A percentile compares a stretch with the other conserved stretches of the same genome.
Evolutionary conservation across 768 basidiomycete genomes (phyloP).

Genomic region (Lentinus tigrinus): DNA sequence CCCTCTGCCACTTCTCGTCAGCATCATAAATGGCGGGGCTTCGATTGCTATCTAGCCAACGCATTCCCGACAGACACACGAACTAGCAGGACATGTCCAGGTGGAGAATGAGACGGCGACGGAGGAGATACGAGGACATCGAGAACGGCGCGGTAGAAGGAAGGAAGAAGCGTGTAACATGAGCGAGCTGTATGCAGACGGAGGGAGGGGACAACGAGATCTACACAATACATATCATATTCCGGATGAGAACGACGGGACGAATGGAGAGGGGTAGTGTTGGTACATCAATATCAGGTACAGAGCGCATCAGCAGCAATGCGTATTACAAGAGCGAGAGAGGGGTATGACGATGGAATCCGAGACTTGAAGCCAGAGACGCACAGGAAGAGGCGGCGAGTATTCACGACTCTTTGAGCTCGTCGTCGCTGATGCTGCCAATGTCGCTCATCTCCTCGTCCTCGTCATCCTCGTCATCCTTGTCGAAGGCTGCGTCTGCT

Average conservation of each 20-base stretch:
- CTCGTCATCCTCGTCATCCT: constrained; percentile 67
- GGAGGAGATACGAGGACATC: background rate
- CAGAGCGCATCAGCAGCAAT: constrained; percentile 13
- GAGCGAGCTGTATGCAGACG: background rate
- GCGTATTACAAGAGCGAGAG: constrained; percentile 6
- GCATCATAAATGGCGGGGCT: background rate
- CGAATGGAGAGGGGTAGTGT: background rate
- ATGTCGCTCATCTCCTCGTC: constrained; percentile 87
- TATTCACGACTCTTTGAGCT: constrained; percentile 20
- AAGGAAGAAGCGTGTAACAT: background rate
- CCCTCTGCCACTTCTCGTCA: background rate
- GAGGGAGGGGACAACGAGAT: background rate
- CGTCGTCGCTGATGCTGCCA: constrained; percentile 78
- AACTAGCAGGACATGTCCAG: background rate
- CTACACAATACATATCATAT: constrained; percentile 14
- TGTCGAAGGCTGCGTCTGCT: constrained; percentile 67
- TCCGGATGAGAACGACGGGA: constrained; percentile 2
- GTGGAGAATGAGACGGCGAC: background rate
- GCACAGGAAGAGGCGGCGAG: background rate
- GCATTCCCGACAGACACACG: background rate
- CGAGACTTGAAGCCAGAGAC: background rate
- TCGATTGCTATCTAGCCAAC: background rate
- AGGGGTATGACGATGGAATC: background rate
- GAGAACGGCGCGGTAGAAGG: background rate
- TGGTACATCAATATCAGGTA: constrained; percentile 17